Evolutionary conservation across 495 filamentous ascomycete genomes (phyloP).

Genomic region (Zalerion maritima): DNA sequence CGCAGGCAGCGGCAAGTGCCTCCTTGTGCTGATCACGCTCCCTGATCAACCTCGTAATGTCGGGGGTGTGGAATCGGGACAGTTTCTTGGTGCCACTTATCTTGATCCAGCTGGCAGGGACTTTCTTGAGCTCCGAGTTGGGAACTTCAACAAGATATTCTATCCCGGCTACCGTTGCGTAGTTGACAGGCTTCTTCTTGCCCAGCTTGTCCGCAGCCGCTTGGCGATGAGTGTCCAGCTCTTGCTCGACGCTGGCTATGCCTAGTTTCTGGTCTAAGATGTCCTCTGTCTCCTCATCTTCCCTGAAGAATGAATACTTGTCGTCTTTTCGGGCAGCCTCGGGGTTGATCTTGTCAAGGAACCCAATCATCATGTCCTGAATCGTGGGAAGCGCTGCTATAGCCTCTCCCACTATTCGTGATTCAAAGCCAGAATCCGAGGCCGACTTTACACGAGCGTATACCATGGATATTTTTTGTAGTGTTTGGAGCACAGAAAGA

Average conservation of each 20-base stretch:
- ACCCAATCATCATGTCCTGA: constrained; percentile 47
- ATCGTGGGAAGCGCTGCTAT: constrained; percentile 69
- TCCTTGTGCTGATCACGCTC: constrained; percentile 95
- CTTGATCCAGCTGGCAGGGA: constrained; percentile 89
- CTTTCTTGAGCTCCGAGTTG: constrained; percentile 61
- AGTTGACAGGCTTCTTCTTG: constrained; percentile 53
- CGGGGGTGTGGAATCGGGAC: constrained; percentile 87
- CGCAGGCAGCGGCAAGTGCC: constrained; percentile 79
- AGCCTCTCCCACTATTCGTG: constrained; percentile 53
- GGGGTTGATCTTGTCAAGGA: constrained; percentile 73
- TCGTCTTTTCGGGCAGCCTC: constrained; percentile 76
- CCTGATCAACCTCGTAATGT: constrained; percentile 64
- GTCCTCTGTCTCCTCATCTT: constrained; percentile 69
- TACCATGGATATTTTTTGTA: constrained; percentile 65
- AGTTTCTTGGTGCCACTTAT: constrained; percentile 87
- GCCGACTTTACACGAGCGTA: constrained; percentile 51
- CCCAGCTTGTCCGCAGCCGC: constrained; percentile 54
- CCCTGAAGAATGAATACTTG: constrained; percentile 86
- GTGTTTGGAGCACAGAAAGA: constrained; percentile 64
- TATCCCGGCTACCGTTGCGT: constrained; percentile 72
- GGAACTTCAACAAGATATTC: constrained; percentile 90
- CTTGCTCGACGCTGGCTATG: constrained; percentile 78
- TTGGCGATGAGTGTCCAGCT: constrained; percentile 61
- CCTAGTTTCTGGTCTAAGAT: constrained; percentile 82
- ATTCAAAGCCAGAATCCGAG: constrained; percentile 58